Evolutionary conservation across 139 green algal species (phyloP).

Genomic region (Chloropicon primus): DNA sequence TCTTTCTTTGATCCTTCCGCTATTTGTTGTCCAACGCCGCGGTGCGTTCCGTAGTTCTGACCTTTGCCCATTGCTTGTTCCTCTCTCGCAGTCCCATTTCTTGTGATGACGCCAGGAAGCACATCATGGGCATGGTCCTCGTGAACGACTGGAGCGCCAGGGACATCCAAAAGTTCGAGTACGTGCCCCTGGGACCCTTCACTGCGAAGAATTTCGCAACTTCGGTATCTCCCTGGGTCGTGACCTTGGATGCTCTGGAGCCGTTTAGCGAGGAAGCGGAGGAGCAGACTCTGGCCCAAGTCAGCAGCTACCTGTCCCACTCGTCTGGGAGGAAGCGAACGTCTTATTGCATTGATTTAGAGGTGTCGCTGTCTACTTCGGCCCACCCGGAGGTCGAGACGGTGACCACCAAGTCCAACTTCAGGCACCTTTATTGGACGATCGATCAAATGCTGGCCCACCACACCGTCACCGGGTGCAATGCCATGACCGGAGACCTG

Average conservation of each 20-base stretch:
- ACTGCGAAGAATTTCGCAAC: conserved; percentile 78
- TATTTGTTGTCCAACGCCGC: not conserved
- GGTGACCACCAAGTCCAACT: not conserved
- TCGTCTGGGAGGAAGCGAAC: not conserved
- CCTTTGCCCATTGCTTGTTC: not conserved
- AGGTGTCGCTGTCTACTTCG: conserved; percentile 32
- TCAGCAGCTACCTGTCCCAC: not conserved
- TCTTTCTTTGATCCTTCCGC: not conserved
- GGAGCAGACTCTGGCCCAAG: not conserved
- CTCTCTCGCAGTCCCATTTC: conserved; percentile 20
- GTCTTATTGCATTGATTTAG: conserved; percentile 61
- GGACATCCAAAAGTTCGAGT: conserved; percentile 91
- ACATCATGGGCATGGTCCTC: conserved; percentile 86
- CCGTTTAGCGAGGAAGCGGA: conserved; percentile 38
- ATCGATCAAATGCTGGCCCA: conserved; percentile 84
- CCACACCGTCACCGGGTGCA: conserved; percentile 79
- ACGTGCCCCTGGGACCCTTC: conserved; percentile 83
- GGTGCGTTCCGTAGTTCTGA: too few relatives aligned
- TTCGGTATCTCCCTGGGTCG: conserved; percentile 78
- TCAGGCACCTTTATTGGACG: conserved; percentile 56
- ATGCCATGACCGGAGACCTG: conserved; percentile 68
- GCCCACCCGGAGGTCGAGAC: not conserved
- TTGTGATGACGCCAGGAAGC: conserved; percentile 34
- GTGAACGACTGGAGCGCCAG: conserved; percentile 93
- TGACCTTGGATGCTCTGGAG: conserved; percentile 74